phyloP scores from a whole-genome alignment of 2,329 filamentous ascomycete species.

The Bisporella sp. region DNA sequence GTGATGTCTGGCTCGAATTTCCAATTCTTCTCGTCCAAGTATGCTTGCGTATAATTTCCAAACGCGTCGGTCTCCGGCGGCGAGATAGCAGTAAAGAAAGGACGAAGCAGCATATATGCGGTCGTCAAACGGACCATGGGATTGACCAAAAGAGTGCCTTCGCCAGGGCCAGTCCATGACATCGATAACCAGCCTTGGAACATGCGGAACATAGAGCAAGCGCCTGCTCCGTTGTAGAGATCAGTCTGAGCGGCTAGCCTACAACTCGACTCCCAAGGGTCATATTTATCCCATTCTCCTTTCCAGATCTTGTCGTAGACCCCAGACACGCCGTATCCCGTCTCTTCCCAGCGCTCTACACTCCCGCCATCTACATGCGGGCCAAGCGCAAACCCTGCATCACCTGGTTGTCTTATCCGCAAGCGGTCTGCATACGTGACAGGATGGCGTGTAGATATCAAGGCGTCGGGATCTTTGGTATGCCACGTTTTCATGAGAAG shows the following conservation, averaged over 20 bases:
- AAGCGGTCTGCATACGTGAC: conserved; percentile 60
- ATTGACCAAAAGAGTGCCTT: conserved; percentile 79
- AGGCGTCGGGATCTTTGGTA: conserved; percentile 27
- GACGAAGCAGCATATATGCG: conserved; percentile 73
- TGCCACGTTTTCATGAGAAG: conserved; percentile 59
- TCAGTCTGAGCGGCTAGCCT: conserved; percentile 64
- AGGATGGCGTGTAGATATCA: conserved; percentile 47
- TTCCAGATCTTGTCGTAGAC: conserved; percentile 70
- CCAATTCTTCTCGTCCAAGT: conserved; percentile 54
- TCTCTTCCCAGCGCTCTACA: conserved; percentile 66
- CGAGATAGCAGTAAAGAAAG: conserved; percentile 56
- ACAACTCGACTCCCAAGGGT: conserved; percentile 71
- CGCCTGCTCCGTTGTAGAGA: conserved; percentile 73
- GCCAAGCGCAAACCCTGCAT: conserved; percentile 62
- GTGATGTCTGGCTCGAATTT: conserved; percentile 35
- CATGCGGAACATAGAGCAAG: conserved; percentile 79
- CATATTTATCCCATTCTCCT: conserved; percentile 73
- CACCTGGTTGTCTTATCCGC: conserved; percentile 63
- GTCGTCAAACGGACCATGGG: conserved; percentile 70
- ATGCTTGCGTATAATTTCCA: conserved; percentile 28
- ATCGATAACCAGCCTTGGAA: conserved; percentile 88
- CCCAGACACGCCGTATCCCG: conserved; percentile 57
- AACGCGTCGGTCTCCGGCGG: conserved; percentile 28
- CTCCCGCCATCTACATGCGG: conserved; percentile 70
- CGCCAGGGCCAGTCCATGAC: conserved; percentile 61